Evolutionary conservation across 1,139 yeast genomes (phyloP).

Genomic region (Yamadazyma oceani): DNA sequence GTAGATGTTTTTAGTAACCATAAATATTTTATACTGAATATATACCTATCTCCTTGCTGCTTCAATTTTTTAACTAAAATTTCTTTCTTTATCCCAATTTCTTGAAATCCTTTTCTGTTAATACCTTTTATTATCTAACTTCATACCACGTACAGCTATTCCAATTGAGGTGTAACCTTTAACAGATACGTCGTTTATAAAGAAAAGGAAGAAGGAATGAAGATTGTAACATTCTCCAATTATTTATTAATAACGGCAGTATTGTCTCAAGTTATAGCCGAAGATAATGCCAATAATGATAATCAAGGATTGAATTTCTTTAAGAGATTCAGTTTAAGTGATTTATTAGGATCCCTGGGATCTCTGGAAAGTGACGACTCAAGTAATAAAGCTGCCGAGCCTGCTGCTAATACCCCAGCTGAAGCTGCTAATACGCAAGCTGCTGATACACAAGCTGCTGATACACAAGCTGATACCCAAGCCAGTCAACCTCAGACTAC

Average conservation of each 20-base stretch:
- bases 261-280: conserved; percentile 13
- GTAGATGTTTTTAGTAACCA: neutral
- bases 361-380: conserved; percentile 4
- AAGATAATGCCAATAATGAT: conserved; percentile 7
- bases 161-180: too few species aligned
- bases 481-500: conserved; percentile 3
- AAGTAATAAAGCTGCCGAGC: conserved; percentile 8
- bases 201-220: conserved; percentile 9
- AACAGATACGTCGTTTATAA: neutral
- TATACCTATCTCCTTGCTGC: conserved; percentile 1
- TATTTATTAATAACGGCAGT: conserved; percentile 15
- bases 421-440: conserved; percentile 1
- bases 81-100: conserved; percentile 1
- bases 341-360: conserved; percentile 9
- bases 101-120: neutral
- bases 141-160: neutral
- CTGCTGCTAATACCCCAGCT: conserved; percentile 21
- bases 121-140: conserved; percentile 1
- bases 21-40: neutral
- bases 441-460: conserved; percentile 10
- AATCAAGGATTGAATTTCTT: conserved; percentile 8
- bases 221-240: conserved; percentile 14
- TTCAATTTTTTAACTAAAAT: neutral
- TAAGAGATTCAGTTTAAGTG: conserved; percentile 17
- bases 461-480: conserved; percentile 9